Base-by-base conservation (phyloP, 2,329 filamentous ascomycete genomes). In the Aspergillus hiratsukae region DNA sequence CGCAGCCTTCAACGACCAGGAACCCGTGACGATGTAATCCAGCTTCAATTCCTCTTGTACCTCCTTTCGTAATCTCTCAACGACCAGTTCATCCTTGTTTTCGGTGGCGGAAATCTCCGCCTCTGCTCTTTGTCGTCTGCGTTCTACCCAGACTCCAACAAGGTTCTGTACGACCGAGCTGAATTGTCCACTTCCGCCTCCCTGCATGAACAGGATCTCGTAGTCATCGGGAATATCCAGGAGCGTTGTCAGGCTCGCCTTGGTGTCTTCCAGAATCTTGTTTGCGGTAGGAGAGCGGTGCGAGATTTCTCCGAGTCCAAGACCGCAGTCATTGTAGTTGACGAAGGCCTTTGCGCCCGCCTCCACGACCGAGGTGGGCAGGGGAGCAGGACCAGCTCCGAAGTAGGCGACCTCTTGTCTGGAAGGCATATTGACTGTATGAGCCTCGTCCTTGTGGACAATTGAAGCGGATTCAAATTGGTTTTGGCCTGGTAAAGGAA, bases 1-100 rank as follows among this genome's bases (percentile, higher is more conserved):
- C 37, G 85, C 87, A 11, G 92, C 92, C 77, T 97, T 97, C 63
- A 90, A 80, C 19, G 90, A 95, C 90, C 91, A 97, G 53, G 87
- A 86, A 53, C 93, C 93, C 3, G 93, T 97, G 53, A 97, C 85
- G 48, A 97, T 76, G 75, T 97, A 97, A 75, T 97, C 93, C 46
- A 95, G 72, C 77, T 87, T 89, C 64, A 97, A 78, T 57, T 93
- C 83, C 55, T 83, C 78, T 51, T 87, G 81, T 5, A 92, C 82
- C 53, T 85, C 81, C 65, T 84, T 83, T 59, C 82, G 80, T 58
- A 89, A 77, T 58, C 87, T 80, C 64, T 82, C 78, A 57, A 84
- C 77, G 10, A 88, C 72, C 46, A 85, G 73, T 10, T 78, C 78
- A 52, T 83, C 80, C 61, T 87, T 76, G 37, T 80, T 74, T 11